Base-by-base conservation (phyloP, 495 filamentous ascomycete genomes). In the Filosporella fistucella region DNA sequence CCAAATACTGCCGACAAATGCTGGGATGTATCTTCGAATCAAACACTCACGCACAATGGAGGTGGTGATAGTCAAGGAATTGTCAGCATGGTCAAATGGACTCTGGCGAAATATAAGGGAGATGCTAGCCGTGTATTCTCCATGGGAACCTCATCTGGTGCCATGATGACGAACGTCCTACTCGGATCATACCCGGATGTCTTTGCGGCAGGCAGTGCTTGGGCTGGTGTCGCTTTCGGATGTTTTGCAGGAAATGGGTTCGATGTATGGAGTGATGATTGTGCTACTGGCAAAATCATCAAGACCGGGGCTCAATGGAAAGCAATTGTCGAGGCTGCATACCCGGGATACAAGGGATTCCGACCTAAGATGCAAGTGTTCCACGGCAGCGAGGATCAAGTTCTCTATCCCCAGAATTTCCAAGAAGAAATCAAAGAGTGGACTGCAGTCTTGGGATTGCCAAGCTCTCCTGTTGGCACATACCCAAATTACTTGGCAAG, bases 11-110 rank as follows among this genome's bases (percentile, higher is more conserved):
- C 14, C 12, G 71, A 66, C 30, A 67, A 57, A 25, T 84, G 79
- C 65, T 85, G 79, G 78, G 81, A 85, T 48, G 76, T 82, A 32
- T 71, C 71, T 20, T 78, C 73, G 1, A 59, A 66, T 9, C 65
- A 64, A 12, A 67, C 77, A 2, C 64, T 83, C 7, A 76, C 70
- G 22, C 77, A 77, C 56, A 62, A 77, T 35, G 77, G 73, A n/a
- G 77, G 77, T 7, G 74, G 75, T 23, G 77, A 84, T 58, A 75
- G 71, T 51, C 66, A 74, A 34, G 70, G 71, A 17, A 82, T 86
- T 41, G 74, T 68, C 39, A 80, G 70, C 59, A 84, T 86, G 80
- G 64, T 69, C 9, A 58, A 60, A 30, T 76, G 65, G 58, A 66
- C 69, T 0, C 62, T 72, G 1, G 35, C 55, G 1, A 67, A 66